Evolutionary conservation across 2,329 filamentous ascomycete species (phyloP).

Genomic region (Ophiocordyceps polyrhachis-furcata): DNA sequence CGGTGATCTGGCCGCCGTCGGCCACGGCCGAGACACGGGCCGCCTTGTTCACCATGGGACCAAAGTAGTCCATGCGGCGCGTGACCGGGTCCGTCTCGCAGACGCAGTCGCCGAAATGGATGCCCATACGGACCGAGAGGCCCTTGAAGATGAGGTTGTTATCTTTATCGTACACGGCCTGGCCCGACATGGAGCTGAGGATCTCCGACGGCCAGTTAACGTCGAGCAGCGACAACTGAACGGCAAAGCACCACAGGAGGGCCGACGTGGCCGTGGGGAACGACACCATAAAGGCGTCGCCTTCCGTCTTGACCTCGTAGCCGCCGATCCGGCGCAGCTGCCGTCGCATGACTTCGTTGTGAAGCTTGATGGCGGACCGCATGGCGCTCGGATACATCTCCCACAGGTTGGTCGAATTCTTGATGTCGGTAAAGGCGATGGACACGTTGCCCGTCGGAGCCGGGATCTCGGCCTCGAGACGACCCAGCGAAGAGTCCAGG

Average conservation of each 20-base stretch:
- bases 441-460: constrained; percentile 80
- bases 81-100: constrained; percentile 94
- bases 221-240: constrained; percentile 73
- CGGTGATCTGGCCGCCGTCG: constrained; percentile 91
- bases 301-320: constrained; percentile 99
- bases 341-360: constrained; percentile 91
- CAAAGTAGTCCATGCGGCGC: constrained; percentile 97
- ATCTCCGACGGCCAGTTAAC: constrained; percentile 90
- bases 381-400: constrained; percentile 89
- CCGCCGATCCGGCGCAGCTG: constrained; percentile 87
- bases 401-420: constrained; percentile 92
- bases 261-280: constrained; percentile 93
- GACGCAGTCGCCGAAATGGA: constrained; percentile 87
- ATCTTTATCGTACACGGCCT: constrained; percentile 66
- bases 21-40: constrained; percentile 86
- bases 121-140: constrained; percentile 90
- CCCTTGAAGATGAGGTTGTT: constrained; percentile 84
- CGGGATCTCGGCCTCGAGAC: constrained; percentile 77
- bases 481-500: constrained; percentile 72
- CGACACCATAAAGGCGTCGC: constrained; percentile 97
- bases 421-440: constrained; percentile 97
- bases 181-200: constrained; percentile 66
- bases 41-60: constrained; percentile 96
- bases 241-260: constrained; percentile 88
- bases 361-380: constrained; percentile 89